Evolutionary conservation across 129 eudicot species (phyloP), one percentile per base, ranked within the genome.

Genomic region (Flaveria linearis): DNA sequence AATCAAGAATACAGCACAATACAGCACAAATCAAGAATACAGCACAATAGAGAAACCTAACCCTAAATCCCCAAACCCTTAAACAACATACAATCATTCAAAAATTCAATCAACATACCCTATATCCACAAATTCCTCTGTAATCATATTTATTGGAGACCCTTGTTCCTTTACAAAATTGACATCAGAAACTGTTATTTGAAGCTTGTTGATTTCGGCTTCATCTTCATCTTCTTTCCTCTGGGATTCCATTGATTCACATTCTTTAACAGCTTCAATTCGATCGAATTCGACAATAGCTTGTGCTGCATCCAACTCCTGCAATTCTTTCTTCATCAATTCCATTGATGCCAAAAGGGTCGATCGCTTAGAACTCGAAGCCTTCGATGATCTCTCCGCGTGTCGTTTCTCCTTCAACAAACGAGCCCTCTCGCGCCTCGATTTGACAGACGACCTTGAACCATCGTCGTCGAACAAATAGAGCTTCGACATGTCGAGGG

Each of bases 241-340:
- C 0, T 36, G 41, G 0, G 74, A 45, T 80, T 90, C 89, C 53
- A 90, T 84, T 16, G 80, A 87, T 81, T 68, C 82, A 20, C 72
- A 72, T 75, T 90, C 98, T 65, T 82, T 93, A 36, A 86, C 65
- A 26, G 92, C 97, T 83, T 93, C 96, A 17, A 88, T 85, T 67
- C 87, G 78, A 16, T 96, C 98, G 45, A 93, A 82, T 78, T 88
- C 91, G 33, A 84, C 96, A 43, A 90, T 70, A 33, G 92, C 89
- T 33, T 85, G 90, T 65, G 90, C 92, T 55, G 88, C 96, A 17
- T 75, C 78, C 26, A 86, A 75, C 66, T 87, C 92, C 17, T 90
- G 92, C 36, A 90, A 80, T 83, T 93, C 91, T 51, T 78, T 84
- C 49, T 73, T 80, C 8, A 93, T 83, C 55, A 79, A 61, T 68